phyloP scores from a whole-genome alignment of 257 asterid genomes.

The Striga asiatica region DNA sequence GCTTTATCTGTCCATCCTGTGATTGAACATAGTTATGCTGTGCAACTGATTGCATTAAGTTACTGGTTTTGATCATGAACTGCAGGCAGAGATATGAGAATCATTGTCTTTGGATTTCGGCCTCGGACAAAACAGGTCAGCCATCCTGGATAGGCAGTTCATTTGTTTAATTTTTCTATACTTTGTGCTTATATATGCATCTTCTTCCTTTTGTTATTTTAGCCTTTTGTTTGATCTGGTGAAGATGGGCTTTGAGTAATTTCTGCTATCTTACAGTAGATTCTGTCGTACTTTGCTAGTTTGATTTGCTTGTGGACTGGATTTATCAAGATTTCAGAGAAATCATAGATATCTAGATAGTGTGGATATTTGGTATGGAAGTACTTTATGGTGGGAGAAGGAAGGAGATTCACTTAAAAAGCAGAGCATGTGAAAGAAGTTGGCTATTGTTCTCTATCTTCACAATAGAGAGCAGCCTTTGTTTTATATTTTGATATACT shows the following conservation, averaged over 20 bases:
- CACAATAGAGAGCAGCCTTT: too few relatives aligned
- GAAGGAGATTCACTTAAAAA: neutral
- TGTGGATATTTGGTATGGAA: neutral
- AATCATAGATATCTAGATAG: neutral
- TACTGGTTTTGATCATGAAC: conserved; percentile 9
- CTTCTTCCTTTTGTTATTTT: conserved; percentile 4
- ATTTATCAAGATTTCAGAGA: neutral
- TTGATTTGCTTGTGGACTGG: neutral
- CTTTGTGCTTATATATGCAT: neutral
- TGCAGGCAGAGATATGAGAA: conserved; percentile 97
- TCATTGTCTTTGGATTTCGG: conserved; percentile 83
- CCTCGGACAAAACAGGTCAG: conserved; percentile 91
- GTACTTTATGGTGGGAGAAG: neutral
- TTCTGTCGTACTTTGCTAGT: neutral
- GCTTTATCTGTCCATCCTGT: neutral
- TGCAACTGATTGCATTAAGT: conserved; percentile 11
- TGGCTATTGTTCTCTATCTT: too few relatives aligned
- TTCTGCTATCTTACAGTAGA: neutral
- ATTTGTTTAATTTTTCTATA: conserved; percentile 13
- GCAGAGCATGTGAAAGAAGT: neutral
- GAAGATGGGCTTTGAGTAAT: neutral
- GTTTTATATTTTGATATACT: too few relatives aligned
- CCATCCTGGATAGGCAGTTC: conserved; percentile 17
- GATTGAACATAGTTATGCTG: conserved; percentile 6
- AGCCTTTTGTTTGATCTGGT: conserved; percentile 9